A percentile compares a stretch with the other conserved stretches of the same genome.
Evolutionary conservation across 768 basidiomycete species (phyloP).

Genomic region (Boletellus sp.): DNA sequence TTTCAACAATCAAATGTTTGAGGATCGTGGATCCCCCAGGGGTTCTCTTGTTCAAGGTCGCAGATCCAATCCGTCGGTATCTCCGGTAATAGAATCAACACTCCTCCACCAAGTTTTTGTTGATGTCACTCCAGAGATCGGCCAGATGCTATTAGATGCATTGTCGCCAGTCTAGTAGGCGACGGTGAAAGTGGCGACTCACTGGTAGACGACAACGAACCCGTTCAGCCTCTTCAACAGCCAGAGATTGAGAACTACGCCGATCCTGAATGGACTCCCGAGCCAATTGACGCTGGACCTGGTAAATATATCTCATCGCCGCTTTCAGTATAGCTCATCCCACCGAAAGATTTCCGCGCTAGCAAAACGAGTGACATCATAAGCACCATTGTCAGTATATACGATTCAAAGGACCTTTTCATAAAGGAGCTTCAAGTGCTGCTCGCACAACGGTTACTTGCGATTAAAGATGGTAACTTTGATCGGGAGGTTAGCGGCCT

Average conservation of each 20-base stretch:
- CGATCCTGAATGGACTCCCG: constrained; percentile 93
- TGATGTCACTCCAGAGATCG: constrained; percentile 54
- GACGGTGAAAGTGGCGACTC: constrained; percentile 80
- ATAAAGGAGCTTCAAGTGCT: constrained; percentile 93
- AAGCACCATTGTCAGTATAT: constrained; percentile 95
- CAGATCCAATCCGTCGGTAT: constrained; percentile 87
- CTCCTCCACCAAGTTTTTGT: not conserved
- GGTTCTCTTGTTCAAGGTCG: constrained; percentile 89
- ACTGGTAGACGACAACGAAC: constrained; percentile 80
- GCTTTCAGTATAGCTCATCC: not conserved
- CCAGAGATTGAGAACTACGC: constrained; percentile 79
- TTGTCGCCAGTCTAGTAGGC: constrained; percentile 87
- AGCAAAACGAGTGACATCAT: constrained; percentile 92
- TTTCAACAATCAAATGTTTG: constrained; percentile 87
- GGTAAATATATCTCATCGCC: constrained; percentile 44
- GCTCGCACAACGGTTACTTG: constrained; percentile 81
- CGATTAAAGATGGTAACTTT: constrained; percentile 73
- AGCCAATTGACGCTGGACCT: constrained; percentile 94
- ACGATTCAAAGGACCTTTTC: constrained; percentile 95
- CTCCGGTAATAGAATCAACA: constrained; percentile 53
- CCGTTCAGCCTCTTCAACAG: constrained; percentile 70
- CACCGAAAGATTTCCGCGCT: constrained; percentile 73
- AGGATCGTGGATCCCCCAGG: constrained; percentile 90
- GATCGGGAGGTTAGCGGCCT: constrained; percentile 53
- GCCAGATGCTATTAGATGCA: constrained; percentile 90